A percentile compares a stretch with the other conserved stretches of the same genome.
phyloP scores from a whole-genome alignment of 768 basidiomycete genomes.

The Boletus edulis region DNA sequence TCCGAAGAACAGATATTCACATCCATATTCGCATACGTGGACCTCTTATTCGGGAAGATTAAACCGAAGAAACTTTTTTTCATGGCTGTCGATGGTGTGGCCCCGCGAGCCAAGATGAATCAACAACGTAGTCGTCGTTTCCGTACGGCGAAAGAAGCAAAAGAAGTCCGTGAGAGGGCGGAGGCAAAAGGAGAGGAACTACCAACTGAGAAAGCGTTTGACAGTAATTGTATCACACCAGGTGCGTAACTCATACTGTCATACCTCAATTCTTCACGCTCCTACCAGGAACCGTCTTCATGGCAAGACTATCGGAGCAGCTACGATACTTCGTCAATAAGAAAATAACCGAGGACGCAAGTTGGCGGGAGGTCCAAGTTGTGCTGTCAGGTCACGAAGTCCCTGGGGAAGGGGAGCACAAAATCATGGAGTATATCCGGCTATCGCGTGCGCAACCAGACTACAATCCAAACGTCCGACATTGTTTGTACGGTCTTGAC shows the following conservation, averaged over 20 bases:
- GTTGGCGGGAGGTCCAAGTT: slow-evolving; percentile 90
- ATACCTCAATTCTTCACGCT: background rate
- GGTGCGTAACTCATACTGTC: slow-evolving; percentile 48
- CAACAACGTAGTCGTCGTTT: slow-evolving; percentile 94
- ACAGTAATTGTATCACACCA: slow-evolving; percentile 98
- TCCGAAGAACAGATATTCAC: slow-evolving; percentile 98
- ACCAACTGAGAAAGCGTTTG: slow-evolving; percentile 93
- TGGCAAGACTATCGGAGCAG: slow-evolving; percentile 89
- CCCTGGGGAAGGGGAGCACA: slow-evolving; percentile 99
- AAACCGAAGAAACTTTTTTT: slow-evolving; percentile 98
- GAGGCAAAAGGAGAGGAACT: slow-evolving; percentile 85
- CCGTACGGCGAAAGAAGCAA: slow-evolving; percentile 90
- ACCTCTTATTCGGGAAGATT: slow-evolving; percentile 94
- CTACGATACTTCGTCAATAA: slow-evolving; percentile 96
- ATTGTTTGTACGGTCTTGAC: slow-evolving; percentile 97
- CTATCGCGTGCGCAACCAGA: slow-evolving; percentile 91
- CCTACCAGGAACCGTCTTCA: slow-evolving; percentile 82
- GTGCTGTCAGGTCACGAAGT: slow-evolving; percentile 97
- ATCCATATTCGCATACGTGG: slow-evolving; percentile 94
- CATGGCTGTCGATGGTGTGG: slow-evolving; percentile 98
- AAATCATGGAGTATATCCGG: slow-evolving; percentile 99
- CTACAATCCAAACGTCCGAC: slow-evolving; percentile 95
- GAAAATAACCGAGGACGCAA: slow-evolving; percentile 95
- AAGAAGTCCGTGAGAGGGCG: slow-evolving; percentile 84
- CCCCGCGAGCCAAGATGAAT: slow-evolving; percentile 98